Conservation (phyloP, 2,329 filamentous ascomycete genomes). For the Sodiomyces alkalinus region DNA sequence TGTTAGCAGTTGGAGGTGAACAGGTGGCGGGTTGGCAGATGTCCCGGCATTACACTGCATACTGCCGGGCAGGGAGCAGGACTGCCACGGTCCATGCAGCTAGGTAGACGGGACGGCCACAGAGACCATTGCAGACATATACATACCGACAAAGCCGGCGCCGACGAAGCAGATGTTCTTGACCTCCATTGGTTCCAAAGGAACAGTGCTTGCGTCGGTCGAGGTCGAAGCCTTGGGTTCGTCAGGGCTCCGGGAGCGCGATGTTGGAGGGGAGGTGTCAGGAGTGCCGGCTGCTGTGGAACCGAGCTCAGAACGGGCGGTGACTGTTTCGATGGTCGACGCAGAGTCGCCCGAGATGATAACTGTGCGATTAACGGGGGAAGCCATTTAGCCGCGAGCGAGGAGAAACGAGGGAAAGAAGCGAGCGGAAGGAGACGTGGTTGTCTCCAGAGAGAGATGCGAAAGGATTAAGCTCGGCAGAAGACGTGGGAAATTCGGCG, state of each 20-base stretch:
- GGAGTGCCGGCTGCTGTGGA: slow-evolving; percentile 7
- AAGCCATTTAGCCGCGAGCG: slow-evolving; percentile 6
- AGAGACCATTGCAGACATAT: too few species aligned
- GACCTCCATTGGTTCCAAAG: slow-evolving; percentile 9
- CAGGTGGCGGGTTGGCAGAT: too few species aligned
- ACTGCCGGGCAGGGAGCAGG: too few species aligned
- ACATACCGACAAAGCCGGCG: slow-evolving; percentile 60
- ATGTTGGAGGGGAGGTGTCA: slow-evolving; percentile 8
- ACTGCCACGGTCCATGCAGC: too few species aligned
- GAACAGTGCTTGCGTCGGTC: background rate
- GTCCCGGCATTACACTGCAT: too few species aligned
- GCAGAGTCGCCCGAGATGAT: slow-evolving; percentile 5
- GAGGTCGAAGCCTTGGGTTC: too few species aligned
- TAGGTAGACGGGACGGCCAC: too few species aligned
- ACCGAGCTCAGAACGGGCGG: slow-evolving; percentile 6
- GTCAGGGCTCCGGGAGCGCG: slow-evolving; percentile 7
- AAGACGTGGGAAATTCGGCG: background rate
- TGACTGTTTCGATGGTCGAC: slow-evolving; percentile 6
- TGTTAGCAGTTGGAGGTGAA: too few species aligned
- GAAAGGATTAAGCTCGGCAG: background rate
- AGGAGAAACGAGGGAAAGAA: background rate
- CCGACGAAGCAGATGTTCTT: slow-evolving; percentile 57
- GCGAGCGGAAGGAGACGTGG: too few species aligned
- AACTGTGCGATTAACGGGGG: slow-evolving; percentile 2
- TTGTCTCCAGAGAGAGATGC: slow-evolving; percentile 1